Evolutionary conservation across 1,139 yeast genomes (phyloP), one percentile per base, ranked within the genome.

Genomic region (Debaryomycetaceae sp.): DNA sequence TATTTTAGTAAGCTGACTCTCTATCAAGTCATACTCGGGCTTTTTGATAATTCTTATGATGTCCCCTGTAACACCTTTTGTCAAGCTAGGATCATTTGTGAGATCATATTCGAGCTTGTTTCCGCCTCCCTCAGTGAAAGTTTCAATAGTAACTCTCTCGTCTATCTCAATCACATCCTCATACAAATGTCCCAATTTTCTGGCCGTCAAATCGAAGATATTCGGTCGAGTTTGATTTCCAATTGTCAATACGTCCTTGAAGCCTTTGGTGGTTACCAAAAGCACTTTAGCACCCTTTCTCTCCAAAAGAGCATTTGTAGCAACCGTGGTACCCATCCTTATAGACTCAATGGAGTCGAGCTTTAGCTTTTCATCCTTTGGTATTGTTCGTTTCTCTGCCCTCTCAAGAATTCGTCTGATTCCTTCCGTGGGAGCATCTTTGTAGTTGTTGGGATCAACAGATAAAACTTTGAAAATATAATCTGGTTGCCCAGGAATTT

Each of bases 381-480:
- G 80, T 37, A 86, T 85, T 8, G 60, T 45, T 5, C 57, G 61
- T 0, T 78, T 76, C 1, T 80, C 75, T 46, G 78, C 80, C 34
- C 68, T 65, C 58, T 87, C 95, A 47, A 91, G 65, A 0, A 88
- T 77, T 42, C 95, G 68, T 50, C 97, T 73, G 40, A 91, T 87
- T 6, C 96, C 97, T 66, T 90, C 97, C 13, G 91, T 74, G 5
- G 96, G 96, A 1, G 97, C 96, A 71, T 91, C 97, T 5, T 73
- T 68, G 60, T 91, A 90, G 66, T 90, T 90, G 38, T 76, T 70
- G 0, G 97, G 96, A 59, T 91, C 97, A 6, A 86, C 96, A 1
- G 96, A 88, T 27, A 91, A 71, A 37, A 90, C 67, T 63, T 90
- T 90, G 55, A 79, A 72, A 1, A 68, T 72, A 41, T 58, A 59